These are phyloP conservation scores for Vigna mungo DNA, from an alignment of 306 rosid species.

Conservation along the genomic window DNA sequence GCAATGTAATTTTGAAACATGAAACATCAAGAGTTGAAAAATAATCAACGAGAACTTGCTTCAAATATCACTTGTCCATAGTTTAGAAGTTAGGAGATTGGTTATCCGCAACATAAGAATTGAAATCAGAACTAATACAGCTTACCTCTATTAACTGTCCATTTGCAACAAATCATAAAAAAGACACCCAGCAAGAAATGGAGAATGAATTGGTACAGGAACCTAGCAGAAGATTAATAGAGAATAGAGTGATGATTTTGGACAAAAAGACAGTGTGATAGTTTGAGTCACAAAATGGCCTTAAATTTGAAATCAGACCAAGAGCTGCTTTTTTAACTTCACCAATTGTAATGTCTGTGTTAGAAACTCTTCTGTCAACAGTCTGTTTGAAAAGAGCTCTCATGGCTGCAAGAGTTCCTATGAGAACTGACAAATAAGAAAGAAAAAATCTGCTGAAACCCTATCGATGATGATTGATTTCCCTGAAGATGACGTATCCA, in stretches of 20 bases:
- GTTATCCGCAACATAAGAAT: constrained; percentile 1
- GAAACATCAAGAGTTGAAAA: constrained; percentile 18
- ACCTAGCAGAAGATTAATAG: constrained; percentile 56
- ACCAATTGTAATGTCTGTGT: constrained; percentile 51
- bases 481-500: constrained; percentile 70
- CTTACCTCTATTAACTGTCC: constrained; percentile 76
- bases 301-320: constrained; percentile 73
- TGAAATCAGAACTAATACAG: constrained; percentile 31
- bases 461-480: constrained; percentile 59
- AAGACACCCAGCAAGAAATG: constrained; percentile 71
- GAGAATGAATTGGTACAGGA: constrained; percentile 62
- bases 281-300: constrained; percentile 42
- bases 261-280: constrained; percentile 28
- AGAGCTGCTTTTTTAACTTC: constrained; percentile 69
- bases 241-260: constrained; percentile 38
- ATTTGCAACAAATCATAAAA: constrained; percentile 70
- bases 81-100: constrained; percentile 18
- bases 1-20: constrained; percentile 11
- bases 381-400: constrained; percentile 53
- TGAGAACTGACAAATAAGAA: constrained; percentile 58
- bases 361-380: too few relatives aligned
- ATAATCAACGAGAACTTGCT: constrained; percentile 2
- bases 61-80: constrained; percentile 9
- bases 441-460: constrained; percentile 78
- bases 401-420: constrained; percentile 44